Evolutionary conservation across 371 early-diverging fungal species (phyloP).

Genomic region (Actinomucor elegans): DNA sequence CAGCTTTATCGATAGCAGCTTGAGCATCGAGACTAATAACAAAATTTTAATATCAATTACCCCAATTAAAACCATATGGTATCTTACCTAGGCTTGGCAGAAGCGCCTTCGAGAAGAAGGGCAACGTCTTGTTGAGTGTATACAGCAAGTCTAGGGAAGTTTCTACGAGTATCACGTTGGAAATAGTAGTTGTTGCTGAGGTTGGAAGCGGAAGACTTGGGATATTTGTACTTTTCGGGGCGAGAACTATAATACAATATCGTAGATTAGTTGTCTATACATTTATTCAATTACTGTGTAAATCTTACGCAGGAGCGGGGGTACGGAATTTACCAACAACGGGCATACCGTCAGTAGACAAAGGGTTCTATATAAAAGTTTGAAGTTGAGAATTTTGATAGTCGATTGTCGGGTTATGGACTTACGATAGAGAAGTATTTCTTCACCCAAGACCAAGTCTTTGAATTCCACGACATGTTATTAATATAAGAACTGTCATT

Average conservation of each 20-base stretch:
- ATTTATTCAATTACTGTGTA: background rate
- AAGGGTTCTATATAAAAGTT: constrained; percentile 52
- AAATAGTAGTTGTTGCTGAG: constrained; percentile 86
- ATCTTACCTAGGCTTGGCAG: constrained; percentile 42
- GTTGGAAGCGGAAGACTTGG: constrained; percentile 58
- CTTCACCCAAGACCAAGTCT: constrained; percentile 53
- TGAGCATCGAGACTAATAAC: constrained; percentile 28
- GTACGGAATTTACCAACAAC: constrained; percentile 61
- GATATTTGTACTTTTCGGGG: constrained; percentile 53
- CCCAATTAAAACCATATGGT: background rate
- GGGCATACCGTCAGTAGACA: constrained; percentile 63
- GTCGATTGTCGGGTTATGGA: background rate
- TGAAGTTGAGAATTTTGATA: background rate
- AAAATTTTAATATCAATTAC: background rate
- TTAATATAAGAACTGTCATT: background rate
- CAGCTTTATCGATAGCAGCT: constrained; percentile 15
- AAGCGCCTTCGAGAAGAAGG: constrained; percentile 55
- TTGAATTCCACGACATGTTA: constrained; percentile 50
- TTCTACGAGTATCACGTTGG: constrained; percentile 87
- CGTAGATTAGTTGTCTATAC: background rate
- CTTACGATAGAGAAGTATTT: constrained; percentile 50
- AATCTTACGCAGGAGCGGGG: constrained; percentile 54
- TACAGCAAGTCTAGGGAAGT: constrained; percentile 86
- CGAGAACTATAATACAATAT: constrained; percentile 42
- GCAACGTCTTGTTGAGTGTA: constrained; percentile 81